A percentile compares a stretch with the other conserved stretches of the same genome.
Evolutionary conservation across 1,284 basidiomycete species (phyloP).

Genomic region (Cutaneotrichosporon sp.): DNA sequence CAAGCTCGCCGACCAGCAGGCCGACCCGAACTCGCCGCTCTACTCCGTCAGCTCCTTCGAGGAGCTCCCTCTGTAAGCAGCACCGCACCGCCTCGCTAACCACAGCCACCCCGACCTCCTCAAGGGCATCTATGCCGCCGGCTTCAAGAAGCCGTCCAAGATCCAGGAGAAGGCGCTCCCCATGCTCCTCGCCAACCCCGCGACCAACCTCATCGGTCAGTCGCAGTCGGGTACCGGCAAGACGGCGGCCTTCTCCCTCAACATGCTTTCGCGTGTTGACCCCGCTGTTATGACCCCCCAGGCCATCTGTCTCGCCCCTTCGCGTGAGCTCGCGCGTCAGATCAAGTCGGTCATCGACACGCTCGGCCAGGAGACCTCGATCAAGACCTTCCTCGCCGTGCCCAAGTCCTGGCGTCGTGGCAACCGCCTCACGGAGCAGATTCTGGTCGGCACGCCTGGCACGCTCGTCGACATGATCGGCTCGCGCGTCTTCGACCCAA

Average conservation of each 20-base stretch:
- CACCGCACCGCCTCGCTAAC: conserved; percentile 15
- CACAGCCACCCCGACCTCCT: conserved; percentile 80
- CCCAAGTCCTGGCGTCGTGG: conserved; percentile 65
- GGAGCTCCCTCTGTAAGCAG: conserved; percentile 80
- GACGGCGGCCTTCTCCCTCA: conserved; percentile 96
- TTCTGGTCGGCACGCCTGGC: conserved; percentile 95
- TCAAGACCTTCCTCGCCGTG: conserved; percentile 93
- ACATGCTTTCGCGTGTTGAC: conserved; percentile 95
- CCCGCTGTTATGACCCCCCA: conserved; percentile 80
- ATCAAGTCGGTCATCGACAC: conserved; percentile 92
- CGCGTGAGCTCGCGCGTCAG: conserved; percentile 94
- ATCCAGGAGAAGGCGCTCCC: conserved; percentile 98
- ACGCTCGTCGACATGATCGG: conserved; percentile 84
- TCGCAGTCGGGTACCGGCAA: conserved; percentile 99
- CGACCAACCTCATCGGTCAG: conserved; percentile 98
- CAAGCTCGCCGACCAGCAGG: conserved; percentile 95
- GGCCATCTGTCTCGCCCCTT: conserved; percentile 91
- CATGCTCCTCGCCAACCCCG: conserved; percentile 84
- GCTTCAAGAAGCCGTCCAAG: conserved; percentile 97
- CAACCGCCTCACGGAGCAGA: conserved; percentile 73
- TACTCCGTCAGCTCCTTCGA: conserved; percentile 95
- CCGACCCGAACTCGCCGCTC: conserved; percentile 91
- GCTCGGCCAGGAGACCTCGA: conserved; percentile 93
- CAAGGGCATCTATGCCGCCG: conserved; percentile 95
- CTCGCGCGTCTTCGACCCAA: conserved; percentile 61